Conservation (phyloP, 1,284 basidiomycete genomes). For the Peniophora sp. region DNA sequence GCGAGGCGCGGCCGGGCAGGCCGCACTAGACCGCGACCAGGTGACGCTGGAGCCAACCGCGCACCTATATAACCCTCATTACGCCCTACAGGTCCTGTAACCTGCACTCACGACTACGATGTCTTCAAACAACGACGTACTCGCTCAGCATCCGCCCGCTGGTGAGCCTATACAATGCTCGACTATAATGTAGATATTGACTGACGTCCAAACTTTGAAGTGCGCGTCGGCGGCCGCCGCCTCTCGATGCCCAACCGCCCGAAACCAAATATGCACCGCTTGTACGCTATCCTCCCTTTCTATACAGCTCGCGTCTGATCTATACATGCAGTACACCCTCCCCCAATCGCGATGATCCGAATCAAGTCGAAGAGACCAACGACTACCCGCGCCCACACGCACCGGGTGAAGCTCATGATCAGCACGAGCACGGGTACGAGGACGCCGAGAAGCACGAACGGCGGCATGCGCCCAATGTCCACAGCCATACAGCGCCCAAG, state of each 20-base stretch:
- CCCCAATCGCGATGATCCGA: not conserved
- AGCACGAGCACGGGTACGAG: not conserved
- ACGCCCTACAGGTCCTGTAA: too few species aligned
- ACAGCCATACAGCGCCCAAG: not conserved
- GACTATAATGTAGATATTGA: too few species aligned
- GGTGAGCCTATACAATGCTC: too few species aligned
- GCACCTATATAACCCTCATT: too few species aligned
- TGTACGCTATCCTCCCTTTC: not conserved
- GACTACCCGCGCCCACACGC: not conserved
- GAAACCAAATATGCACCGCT: not conserved
- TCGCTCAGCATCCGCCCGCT: too few species aligned
- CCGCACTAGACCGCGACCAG: too few species aligned
- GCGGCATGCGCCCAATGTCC: not conserved
- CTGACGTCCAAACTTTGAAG: not conserved
- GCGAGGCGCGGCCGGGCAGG: too few species aligned
- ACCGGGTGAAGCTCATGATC: not conserved
- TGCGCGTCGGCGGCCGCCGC: conserved; percentile 1
- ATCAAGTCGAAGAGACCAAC: not conserved
- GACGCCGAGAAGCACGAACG: not conserved
- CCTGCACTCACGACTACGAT: too few species aligned
- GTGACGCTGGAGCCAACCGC: too few species aligned
- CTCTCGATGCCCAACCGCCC: not conserved
- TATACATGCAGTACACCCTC: not conserved
- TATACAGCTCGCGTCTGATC: not conserved
- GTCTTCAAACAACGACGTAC: too few species aligned